Percentiles rank a stretch among this genome's conserved stretches.
These are phyloP conservation scores for Pneumocystis murina DNA, from an alignment of 1,139 yeast genomes.

Conservation along the genomic window DNA sequence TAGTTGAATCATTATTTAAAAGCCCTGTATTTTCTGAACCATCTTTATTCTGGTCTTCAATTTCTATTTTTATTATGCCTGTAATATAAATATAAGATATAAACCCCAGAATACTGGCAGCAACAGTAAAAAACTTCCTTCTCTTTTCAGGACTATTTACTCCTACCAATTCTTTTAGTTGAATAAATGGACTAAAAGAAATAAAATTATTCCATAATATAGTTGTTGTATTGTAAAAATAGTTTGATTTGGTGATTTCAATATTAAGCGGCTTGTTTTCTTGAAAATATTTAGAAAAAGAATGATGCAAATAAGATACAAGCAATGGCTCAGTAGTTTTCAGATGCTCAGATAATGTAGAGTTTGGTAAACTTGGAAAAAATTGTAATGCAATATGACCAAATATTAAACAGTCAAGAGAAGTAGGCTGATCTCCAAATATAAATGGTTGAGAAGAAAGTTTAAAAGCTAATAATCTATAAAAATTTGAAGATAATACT, in stretches of 20 bases:
- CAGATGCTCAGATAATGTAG: slow-evolving; percentile 6
- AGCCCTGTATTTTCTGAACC: neutral
- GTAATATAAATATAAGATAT: neutral
- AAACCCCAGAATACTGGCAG: neutral
- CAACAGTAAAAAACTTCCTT: neutral
- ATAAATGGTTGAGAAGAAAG: slow-evolving; percentile 4
- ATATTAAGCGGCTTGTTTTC: neutral
- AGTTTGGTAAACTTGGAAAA: slow-evolving; percentile 17
- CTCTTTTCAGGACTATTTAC: neutral
- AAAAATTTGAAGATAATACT: neutral
- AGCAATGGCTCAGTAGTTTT: neutral
- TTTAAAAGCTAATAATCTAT: neutral
- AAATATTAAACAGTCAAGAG: slow-evolving; percentile 9
- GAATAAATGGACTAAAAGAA: neutral
- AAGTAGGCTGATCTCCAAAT: slow-evolving; percentile 6
- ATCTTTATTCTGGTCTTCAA: neutral
- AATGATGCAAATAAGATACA: neutral
- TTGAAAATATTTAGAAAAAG: neutral
- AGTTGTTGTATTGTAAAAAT: neutral
- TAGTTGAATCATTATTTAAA: neutral
- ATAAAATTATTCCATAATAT: neutral
- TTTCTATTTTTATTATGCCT: neutral
- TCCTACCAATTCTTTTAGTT: neutral
- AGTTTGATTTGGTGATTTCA: neutral
- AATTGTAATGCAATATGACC: slow-evolving; percentile 7